phyloP scores from a whole-genome alignment of 169 alveolate genomes.

The Plasmodium falciparum region DNA sequence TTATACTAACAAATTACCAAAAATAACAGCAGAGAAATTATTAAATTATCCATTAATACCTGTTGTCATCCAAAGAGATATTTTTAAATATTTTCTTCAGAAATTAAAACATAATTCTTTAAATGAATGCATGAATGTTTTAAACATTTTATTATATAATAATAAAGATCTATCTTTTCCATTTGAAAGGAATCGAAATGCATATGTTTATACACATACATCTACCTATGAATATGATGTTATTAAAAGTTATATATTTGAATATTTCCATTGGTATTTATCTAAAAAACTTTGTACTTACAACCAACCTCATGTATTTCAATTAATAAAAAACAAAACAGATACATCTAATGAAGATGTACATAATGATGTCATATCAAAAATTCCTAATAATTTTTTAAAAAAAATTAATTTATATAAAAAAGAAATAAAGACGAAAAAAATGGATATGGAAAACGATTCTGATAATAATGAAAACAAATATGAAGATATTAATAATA shows the following conservation, averaged over 20 bases:
- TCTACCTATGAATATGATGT: slow-evolving; percentile 59
- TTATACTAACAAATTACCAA: neutral
- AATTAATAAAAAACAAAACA: neutral
- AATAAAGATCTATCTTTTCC: neutral
- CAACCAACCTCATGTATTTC: slow-evolving; percentile 49
- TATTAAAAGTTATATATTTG: slow-evolving; percentile 52
- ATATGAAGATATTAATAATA: too few relatives aligned
- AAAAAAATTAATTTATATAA: slow-evolving; percentile 3
- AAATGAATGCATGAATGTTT: slow-evolving; percentile 36
- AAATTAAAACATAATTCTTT: slow-evolving; percentile 42
- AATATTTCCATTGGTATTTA: slow-evolving; percentile 19
- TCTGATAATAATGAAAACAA: too few relatives aligned
- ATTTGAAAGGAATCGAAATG: slow-evolving; percentile 19
- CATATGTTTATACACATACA: slow-evolving; percentile 9
- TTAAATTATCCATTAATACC: slow-evolving; percentile 66
- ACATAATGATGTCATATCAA: slow-evolving; percentile 10
- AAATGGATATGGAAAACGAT: slow-evolving; percentile 2
- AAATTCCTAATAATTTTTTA: slow-evolving; percentile 6
- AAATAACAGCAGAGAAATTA: slow-evolving; percentile 51
- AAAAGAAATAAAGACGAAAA: slow-evolving; percentile 1
- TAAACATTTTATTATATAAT: slow-evolving; percentile 19
- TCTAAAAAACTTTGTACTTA: slow-evolving; percentile 29
- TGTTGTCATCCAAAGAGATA: slow-evolving; percentile 64
- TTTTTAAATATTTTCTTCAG: slow-evolving; percentile 59
- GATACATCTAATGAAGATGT: neutral